Conservation (phyloP, 306 rosid species). For the Inga oerstediana region DNA sequence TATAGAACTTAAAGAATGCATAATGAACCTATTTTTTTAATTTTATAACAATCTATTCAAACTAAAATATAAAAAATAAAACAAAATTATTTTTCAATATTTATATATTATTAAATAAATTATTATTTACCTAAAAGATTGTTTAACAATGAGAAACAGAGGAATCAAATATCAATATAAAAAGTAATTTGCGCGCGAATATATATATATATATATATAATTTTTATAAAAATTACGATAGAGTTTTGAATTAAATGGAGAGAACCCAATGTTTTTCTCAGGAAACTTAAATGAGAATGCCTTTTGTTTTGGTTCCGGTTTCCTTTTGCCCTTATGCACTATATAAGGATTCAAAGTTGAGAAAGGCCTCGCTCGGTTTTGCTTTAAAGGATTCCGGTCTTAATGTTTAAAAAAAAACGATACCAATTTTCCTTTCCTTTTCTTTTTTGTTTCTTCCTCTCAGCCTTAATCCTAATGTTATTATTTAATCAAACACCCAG, state of each 20-base stretch:
- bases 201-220: no score
- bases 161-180: not conserved
- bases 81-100: not conserved
- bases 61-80: no score
- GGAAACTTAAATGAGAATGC: not conserved
- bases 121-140: not conserved
- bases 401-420: not conserved
- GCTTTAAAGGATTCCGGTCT: not conserved
- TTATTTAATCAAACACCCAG: not conserved
- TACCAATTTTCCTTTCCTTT: not conserved
- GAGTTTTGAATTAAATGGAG: not conserved
- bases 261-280: not conserved
- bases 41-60: no score
- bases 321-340: not conserved
- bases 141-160: not conserved
- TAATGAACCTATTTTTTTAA: not conserved
- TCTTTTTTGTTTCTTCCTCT: not conserved
- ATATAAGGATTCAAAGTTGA: not conserved
- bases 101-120: not conserved
- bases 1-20: no score
- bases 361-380: not conserved
- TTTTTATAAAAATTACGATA: no score
- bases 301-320: not conserved
- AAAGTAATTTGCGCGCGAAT: not conserved
- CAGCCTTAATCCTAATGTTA: not conserved